Percentiles rank a stretch among this genome's conserved stretches.
These are phyloP conservation scores for Iodosphaeria phyllophila DNA, from an alignment of 2,329 filamentous ascomycete species.

Conservation along the genomic window DNA sequence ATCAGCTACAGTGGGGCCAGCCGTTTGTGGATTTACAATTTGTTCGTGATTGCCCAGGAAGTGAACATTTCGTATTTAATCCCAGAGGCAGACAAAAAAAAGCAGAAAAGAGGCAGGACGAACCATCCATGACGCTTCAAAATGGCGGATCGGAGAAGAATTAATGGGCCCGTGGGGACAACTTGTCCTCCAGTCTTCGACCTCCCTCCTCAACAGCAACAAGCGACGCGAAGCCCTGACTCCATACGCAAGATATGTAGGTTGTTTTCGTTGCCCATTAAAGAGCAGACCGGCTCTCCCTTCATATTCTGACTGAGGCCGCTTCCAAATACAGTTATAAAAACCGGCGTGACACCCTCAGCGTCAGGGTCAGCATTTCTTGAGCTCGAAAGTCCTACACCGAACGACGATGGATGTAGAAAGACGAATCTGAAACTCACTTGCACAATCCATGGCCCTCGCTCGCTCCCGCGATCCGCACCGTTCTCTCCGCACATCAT, in stretches of 20 bases:
- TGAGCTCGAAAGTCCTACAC: slow-evolving; percentile 42
- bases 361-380: slow-evolving; percentile 86
- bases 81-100: too few relatives aligned
- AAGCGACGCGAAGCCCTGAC: slow-evolving; percentile 40
- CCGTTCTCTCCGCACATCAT: slow-evolving; percentile 87
- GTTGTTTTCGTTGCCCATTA: slow-evolving; percentile 15
- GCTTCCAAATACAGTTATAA: slow-evolving; percentile 71
- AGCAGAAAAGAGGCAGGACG: too few relatives aligned
- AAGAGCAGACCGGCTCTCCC: background rate
- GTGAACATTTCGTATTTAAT: too few relatives aligned
- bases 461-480: slow-evolving; percentile 73
- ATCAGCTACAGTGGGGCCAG: too few relatives aligned
- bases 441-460: slow-evolving; percentile 84
- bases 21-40: too few relatives aligned
- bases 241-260: slow-evolving; percentile 68
- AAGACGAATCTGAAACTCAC: slow-evolving; percentile 70
- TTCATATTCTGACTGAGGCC: too few relatives aligned
- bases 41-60: too few relatives aligned
- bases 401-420: slow-evolving; percentile 20
- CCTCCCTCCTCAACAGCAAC: slow-evolving; percentile 20
- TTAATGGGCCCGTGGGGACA: slow-evolving; percentile 69
- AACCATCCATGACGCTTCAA: background rate
- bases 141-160: slow-evolving; percentile 73
- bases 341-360: slow-evolving; percentile 81
- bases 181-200: slow-evolving; percentile 61